These are phyloP conservation scores for Tilletiopsis washingtonensis DNA, from an alignment of 1,284 basidiomycete species.

Conservation along the genomic window DNA sequence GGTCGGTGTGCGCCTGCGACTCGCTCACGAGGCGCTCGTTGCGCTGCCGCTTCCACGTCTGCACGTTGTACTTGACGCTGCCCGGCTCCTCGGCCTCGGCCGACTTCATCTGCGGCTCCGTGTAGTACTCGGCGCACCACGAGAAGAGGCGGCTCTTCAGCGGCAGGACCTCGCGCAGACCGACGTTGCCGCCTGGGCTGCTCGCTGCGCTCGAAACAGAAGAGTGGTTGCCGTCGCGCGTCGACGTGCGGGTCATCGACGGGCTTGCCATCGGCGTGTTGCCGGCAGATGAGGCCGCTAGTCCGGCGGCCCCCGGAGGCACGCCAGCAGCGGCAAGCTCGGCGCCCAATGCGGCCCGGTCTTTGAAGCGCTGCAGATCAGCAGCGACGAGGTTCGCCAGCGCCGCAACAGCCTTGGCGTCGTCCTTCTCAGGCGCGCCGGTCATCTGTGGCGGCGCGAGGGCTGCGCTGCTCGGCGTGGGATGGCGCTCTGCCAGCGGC, in stretches of 20 bases:
- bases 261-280: slow-evolving; percentile 22
- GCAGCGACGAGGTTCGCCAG: slow-evolving; percentile 41
- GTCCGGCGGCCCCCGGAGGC: too few relatives aligned
- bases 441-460: not conserved
- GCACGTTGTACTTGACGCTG: slow-evolving; percentile 84
- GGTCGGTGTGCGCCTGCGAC: slow-evolving; percentile 59
- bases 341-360: slow-evolving; percentile 7
- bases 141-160: slow-evolving; percentile 87
- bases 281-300: slow-evolving; percentile 12
- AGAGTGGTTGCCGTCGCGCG: too few relatives aligned
- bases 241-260: not conserved
- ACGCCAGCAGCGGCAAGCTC: not conserved
- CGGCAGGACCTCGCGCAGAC: slow-evolving; percentile 57
- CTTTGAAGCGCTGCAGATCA: slow-evolving; percentile 33
- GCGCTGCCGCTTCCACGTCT: slow-evolving; percentile 85
- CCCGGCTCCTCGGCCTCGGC: slow-evolving; percentile 92
- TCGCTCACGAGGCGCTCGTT: slow-evolving; percentile 75
- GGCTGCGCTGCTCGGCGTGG: not conserved
- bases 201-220: too few relatives aligned
- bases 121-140: slow-evolving; percentile 95
- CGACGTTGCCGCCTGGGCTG: not conserved
- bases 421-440: slow-evolving; percentile 1
- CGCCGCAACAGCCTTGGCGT: slow-evolving; percentile 30
- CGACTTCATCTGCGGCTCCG: slow-evolving; percentile 68
- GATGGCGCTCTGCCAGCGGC: not conserved